Conservation (phyloP, 768 basidiomycete genomes). For the Pleurotus pulmonarius region DNA sequence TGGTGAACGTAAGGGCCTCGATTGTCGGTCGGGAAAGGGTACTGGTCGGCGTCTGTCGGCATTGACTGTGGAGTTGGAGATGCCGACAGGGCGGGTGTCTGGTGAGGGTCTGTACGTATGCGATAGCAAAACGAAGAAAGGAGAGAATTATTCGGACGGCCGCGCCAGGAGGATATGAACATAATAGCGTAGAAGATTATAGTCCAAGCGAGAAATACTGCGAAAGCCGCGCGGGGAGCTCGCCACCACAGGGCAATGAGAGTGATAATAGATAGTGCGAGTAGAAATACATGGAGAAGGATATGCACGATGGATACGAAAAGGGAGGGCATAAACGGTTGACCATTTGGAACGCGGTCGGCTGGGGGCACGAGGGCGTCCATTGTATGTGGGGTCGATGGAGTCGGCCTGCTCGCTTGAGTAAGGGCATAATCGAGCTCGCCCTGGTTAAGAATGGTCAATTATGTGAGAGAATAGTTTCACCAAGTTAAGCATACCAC, state of each 20-base stretch:
- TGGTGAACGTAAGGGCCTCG: constrained; percentile 69
- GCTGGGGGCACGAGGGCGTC: constrained; percentile 31
- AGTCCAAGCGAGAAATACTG: constrained; percentile 62
- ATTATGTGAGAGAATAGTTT: constrained; percentile 1
- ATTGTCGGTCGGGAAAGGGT: constrained; percentile 38
- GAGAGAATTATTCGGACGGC: constrained; percentile 53
- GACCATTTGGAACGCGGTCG: constrained; percentile 9
- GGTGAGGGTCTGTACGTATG: constrained; percentile 29
- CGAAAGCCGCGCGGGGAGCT: constrained; percentile 54
- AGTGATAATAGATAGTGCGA: constrained; percentile 55
- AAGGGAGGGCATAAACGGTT: constrained; percentile 31
- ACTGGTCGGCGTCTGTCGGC: constrained; percentile 32
- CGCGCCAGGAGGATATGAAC: constrained; percentile 52
- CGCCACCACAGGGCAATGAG: constrained; percentile 57
- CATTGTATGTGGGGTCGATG: constrained; percentile 50
- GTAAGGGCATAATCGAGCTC: constrained; percentile 70
- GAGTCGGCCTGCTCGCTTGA: constrained; percentile 46
- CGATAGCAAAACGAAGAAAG: constrained; percentile 46
- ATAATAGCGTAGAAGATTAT: constrained; percentile 54
- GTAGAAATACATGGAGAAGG: constrained; percentile 52
- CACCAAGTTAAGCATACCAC: constrained; percentile 47
- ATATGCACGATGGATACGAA: constrained; percentile 41
- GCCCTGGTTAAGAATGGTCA: constrained; percentile 40
- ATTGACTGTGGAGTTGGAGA: constrained; percentile 35
- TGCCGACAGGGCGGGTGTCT: constrained; percentile 23